Evolutionary conservation across 2,329 filamentous ascomycete genomes (phyloP).

Genomic region (Diplodia seriata): DNA sequence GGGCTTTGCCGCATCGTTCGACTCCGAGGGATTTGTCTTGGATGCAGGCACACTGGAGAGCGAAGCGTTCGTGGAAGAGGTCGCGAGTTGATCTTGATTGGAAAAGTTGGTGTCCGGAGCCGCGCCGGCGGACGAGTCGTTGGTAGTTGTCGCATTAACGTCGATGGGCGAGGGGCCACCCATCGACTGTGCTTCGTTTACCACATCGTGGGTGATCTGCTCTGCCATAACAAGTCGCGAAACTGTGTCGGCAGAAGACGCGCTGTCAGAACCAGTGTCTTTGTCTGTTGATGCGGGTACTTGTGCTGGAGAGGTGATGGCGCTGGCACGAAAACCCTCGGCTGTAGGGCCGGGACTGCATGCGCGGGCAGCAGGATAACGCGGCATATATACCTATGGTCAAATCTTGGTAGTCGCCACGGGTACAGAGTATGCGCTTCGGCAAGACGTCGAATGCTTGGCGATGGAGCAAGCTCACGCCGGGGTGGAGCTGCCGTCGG

Average conservation of each 20-base stretch:
- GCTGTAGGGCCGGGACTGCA: conserved; percentile 34
- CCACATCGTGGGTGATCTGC: conserved; percentile 73
- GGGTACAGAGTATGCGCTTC: conserved; percentile 49
- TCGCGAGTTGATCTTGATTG: conserved; percentile 49
- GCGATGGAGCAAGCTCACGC: conserved; percentile 40
- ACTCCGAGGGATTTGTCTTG: conserved; percentile 27
- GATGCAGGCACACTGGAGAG: conserved; percentile 37
- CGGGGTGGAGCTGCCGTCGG: conserved; percentile 35
- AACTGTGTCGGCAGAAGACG: conserved; percentile 49
- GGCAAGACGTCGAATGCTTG: conserved; percentile 47
- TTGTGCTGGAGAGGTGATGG: conserved; percentile 27
- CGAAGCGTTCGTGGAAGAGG: conserved; percentile 39
- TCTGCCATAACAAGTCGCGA: conserved; percentile 74
- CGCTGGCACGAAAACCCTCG: conserved; percentile 32
- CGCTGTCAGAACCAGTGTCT: conserved; percentile 45
- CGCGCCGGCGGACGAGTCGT: conserved; percentile 59
- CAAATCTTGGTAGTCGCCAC: conserved; percentile 50
- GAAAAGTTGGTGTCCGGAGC: conserved; percentile 47
- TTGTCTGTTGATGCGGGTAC: conserved; percentile 35
- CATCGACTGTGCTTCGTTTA: conserved; percentile 73
- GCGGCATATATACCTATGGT: conserved; percentile 49
- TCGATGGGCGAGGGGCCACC: conserved; percentile 69
- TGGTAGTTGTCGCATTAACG: conserved; percentile 68
- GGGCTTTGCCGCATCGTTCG: conserved; percentile 28
- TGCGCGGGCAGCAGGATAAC: conserved; percentile 38